A percentile compares a stretch with the other conserved stretches of the same genome.
These are phyloP conservation scores for Borovskyia barvae DNA, from an alignment of 208 protist genomes.

Conservation along the genomic window DNA sequence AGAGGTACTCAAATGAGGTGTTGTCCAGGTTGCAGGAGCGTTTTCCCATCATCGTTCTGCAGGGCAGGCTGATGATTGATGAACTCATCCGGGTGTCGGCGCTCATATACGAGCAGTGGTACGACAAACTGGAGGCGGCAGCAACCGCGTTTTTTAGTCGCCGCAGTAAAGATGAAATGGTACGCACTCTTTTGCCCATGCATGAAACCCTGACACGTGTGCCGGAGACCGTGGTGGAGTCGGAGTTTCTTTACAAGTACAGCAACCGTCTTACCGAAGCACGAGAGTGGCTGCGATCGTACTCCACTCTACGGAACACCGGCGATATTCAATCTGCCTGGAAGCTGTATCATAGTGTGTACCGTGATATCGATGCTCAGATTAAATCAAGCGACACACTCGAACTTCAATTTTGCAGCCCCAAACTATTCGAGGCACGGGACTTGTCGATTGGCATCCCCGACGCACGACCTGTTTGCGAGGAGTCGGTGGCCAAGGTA, in stretches of 20 bases:
- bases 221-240: constrained; percentile 94
- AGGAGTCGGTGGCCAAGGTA: constrained; percentile 90
- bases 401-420: constrained; percentile 75
- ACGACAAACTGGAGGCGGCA: constrained; percentile 94
- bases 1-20: constrained; percentile 69
- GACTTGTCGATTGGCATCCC: constrained; percentile 80
- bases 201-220: constrained; percentile 93
- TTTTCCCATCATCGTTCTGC: constrained; percentile 79
- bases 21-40: constrained; percentile 63
- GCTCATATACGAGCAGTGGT: constrained; percentile 94
- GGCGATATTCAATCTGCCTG: constrained; percentile 82
- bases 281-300: constrained; percentile 66
- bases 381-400: constrained; percentile 56
- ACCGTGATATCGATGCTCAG: constrained; percentile 74
- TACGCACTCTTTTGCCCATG: constrained; percentile 87
- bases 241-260: constrained; percentile 89
- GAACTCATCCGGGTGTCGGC: constrained; percentile 98
- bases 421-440: constrained; percentile 76
- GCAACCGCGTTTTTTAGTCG: constrained; percentile 95
- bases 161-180: constrained; percentile 82
- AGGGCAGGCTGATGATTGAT: constrained; percentile 93
- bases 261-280: constrained; percentile 60
- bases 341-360: constrained; percentile 84
- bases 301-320: constrained; percentile 45
- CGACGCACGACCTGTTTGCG: constrained; percentile 79